Conservation (phyloP, 345 rosid species). For the Camelina neglecta region DNA sequence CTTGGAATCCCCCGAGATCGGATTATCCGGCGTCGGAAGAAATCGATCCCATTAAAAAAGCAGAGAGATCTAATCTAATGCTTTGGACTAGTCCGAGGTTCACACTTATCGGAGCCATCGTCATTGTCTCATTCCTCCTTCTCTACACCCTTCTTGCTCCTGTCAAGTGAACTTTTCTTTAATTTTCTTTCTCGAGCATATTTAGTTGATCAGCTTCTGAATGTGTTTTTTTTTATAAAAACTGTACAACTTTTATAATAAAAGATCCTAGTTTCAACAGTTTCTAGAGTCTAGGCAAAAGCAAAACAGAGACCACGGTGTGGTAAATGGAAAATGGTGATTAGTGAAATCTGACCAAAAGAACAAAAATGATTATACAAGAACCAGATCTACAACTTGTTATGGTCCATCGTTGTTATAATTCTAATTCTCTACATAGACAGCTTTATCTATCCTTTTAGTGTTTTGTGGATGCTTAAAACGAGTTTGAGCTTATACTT, state of each 20-base stretch:
- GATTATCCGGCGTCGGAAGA: constrained; percentile 86
- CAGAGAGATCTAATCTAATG: constrained; percentile 84
- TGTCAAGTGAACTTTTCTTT: constrained; percentile 50
- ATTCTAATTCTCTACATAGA: neutral
- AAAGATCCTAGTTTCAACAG: neutral
- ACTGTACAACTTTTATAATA: neutral
- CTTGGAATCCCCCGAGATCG: constrained; percentile 83
- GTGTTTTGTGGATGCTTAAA: neutral
- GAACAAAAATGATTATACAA: neutral
- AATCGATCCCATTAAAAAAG: constrained; percentile 89
- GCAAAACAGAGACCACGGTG: neutral
- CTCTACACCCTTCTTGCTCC: constrained; percentile 85
- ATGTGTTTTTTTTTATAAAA: neutral
- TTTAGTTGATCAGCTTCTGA: neutral
- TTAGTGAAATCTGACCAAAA: neutral
- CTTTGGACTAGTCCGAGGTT: constrained; percentile 86
- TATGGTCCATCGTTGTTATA: neutral
- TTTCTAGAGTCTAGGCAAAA: neutral
- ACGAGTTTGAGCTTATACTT: neutral
- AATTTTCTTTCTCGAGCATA: neutral
- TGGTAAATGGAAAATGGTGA: neutral
- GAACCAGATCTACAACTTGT: neutral
- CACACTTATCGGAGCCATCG: constrained; percentile 68
- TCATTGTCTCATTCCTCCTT: constrained; percentile 73
- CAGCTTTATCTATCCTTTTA: neutral